Evolutionary conservation across 73 alveolate species (phyloP), one percentile per base, ranked within the genome.

Genomic region (Paramecium sonneborni): DNA sequence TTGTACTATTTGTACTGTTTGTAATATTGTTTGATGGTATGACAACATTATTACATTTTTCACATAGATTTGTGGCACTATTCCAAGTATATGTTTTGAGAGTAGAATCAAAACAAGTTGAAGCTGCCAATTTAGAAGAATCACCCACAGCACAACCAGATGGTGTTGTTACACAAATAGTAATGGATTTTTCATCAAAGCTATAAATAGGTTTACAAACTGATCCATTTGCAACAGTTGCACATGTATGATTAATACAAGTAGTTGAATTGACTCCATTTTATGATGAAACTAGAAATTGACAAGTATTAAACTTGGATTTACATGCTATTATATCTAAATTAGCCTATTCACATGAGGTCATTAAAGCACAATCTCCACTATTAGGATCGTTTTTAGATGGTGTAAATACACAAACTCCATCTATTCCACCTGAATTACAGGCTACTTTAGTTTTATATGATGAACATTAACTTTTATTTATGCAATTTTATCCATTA

Each of bases 351-450:
- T 62, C 28, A 39, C 87, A 74, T 35, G 28, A 74, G 10, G 87
- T 28, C 2, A 74, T 10, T 1, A 14, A 10, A 14, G 11, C 20
- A 23, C 87, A 74, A 5, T 7, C 10, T 15, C 58, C 34, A 37
- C 37, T n/a, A 28, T 28, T 74, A 26, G 84, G 5, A 3, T 52
- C 1, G 3, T 43, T 11, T 23, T 8, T 28, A 32, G 6, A 14
- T 14, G 86, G 38, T 7, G 12, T 4, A 74, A 74, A 74, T 1
- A 32, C 58, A 20, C 87, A 74, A 2, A 11, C 5, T 34, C 87
- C 87, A 74, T 74, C 87, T 28, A 37, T 12, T 12, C 87, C 87
- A 32, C 87, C 87, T 37, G 87, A 74, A 34, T 23, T 18, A 39
- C 87, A 74, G 10, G 87, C 87, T 8, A 37, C 35, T 35, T 39